Percentiles rank a stretch among this genome's conserved stretches.
phyloP scores from a whole-genome alignment of 1,284 basidiomycete species.

The Cryptococcus deneoformans region DNA sequence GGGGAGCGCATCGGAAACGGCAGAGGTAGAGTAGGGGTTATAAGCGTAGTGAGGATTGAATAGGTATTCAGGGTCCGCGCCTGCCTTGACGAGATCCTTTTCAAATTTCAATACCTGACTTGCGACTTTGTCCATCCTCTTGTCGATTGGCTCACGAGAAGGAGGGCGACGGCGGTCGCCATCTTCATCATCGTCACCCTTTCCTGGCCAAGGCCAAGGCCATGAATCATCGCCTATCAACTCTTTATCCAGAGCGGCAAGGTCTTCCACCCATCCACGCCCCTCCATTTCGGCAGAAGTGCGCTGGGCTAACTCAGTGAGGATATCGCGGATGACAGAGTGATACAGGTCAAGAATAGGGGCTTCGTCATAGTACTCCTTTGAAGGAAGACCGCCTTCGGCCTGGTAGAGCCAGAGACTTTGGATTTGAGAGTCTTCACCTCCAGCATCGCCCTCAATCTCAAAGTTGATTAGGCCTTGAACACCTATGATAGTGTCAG shows the following conservation, averaged over 20 bases:
- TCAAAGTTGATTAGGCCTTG: constrained; percentile 71
- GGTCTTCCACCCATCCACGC: constrained; percentile 8
- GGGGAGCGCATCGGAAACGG: constrained; percentile 67
- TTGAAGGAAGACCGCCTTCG: constrained; percentile 79
- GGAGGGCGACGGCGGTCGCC: constrained; percentile 27
- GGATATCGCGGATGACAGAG: constrained; percentile 64
- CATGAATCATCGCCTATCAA: constrained; percentile 47
- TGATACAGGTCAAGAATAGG: constrained; percentile 68
- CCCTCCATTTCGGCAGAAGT: constrained; percentile 8
- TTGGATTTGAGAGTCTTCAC: constrained; percentile 83
- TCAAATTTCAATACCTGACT: constrained; percentile 77
- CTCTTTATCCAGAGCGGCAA: constrained; percentile 23
- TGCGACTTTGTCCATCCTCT: constrained; percentile 63
- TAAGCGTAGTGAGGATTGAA: constrained; percentile 79
- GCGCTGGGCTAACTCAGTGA: constrained; percentile 56
- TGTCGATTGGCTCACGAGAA: constrained; percentile 26
- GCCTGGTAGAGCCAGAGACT: constrained; percentile 83
- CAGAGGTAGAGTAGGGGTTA: constrained; percentile 72
- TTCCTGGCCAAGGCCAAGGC: constrained; percentile 68
- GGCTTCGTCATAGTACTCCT: constrained; percentile 90
- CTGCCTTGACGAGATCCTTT: constrained; percentile 72
- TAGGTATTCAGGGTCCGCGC: constrained; percentile 67
- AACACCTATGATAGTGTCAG: constrained; percentile 57
- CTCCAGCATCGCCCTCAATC: constrained; percentile 80
- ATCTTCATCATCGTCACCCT: constrained; percentile 36